phyloP scores from a whole-genome alignment of 2,329 filamentous ascomycete genomes.

The Penicillium sp. region DNA sequence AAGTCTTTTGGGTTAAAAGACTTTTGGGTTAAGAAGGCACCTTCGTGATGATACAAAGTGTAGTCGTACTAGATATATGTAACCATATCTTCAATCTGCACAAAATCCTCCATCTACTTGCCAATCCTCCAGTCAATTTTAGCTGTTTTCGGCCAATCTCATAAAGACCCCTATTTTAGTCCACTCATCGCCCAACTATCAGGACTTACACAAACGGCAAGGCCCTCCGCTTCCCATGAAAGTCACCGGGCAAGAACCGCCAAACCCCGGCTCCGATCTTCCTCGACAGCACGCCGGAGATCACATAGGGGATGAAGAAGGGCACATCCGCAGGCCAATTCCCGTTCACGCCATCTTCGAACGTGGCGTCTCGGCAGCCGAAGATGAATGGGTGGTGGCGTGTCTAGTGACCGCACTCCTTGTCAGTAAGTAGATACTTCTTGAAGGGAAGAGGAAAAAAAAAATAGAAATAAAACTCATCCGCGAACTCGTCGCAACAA shows the following conservation, averaged over 20 bases:
- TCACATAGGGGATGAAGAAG: slow-evolving; percentile 5
- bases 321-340: slow-evolving; percentile 7
- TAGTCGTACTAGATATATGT: too few relatives aligned
- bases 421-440: slow-evolving; percentile 1
- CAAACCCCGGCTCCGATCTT: slow-evolving; percentile 1
- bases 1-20: too few relatives aligned
- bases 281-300: neutral
- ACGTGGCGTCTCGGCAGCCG: slow-evolving; percentile 3
- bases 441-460: neutral
- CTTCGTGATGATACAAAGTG: too few relatives aligned
- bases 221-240: neutral
- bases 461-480: too few relatives aligned
- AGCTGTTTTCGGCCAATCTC: too few relatives aligned
- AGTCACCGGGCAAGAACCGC: slow-evolving; percentile 12
- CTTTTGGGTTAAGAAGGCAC: too few relatives aligned
- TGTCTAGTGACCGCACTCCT: neutral
- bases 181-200: too few relatives aligned
- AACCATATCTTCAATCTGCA: too few relatives aligned
- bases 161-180: too few relatives aligned
- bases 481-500: too few relatives aligned
- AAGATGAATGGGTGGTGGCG: slow-evolving; percentile 10
- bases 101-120: too few relatives aligned
- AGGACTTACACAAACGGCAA: slow-evolving; percentile 1
- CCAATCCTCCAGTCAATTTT: too few relatives aligned
- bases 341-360: slow-evolving; percentile 6